Percentiles rank a stretch among this genome's conserved stretches.
Conservation (phyloP, 2,329 filamentous ascomycete species). For the Diaporthe sp. region DNA sequence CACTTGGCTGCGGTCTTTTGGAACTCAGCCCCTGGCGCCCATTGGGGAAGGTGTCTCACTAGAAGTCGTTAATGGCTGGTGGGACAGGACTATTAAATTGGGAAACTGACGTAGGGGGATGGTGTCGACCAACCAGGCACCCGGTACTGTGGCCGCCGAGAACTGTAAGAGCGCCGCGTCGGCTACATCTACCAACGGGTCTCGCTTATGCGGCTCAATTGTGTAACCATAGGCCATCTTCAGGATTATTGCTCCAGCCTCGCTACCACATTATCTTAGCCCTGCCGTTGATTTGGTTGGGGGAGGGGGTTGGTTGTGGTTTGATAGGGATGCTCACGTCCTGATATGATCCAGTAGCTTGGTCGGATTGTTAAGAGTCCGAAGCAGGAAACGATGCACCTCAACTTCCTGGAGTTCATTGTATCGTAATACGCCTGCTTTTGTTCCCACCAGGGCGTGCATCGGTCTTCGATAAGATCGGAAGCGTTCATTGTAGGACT, state of each 20-base stretch:
- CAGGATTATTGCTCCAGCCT: slow-evolving; percentile 32
- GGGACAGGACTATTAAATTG: neutral
- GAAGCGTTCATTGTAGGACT: neutral
- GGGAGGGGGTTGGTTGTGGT: neutral
- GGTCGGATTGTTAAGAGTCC: slow-evolving; percentile 20
- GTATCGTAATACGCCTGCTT: slow-evolving; percentile 1
- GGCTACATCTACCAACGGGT: slow-evolving; percentile 50
- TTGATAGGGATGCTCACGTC: neutral
- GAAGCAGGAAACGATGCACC: slow-evolving; percentile 29
- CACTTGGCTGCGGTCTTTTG: slow-evolving; percentile 49
- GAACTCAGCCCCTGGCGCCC: slow-evolving; percentile 50
- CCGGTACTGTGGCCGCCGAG: slow-evolving; percentile 47
- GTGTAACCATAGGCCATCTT: slow-evolving; percentile 51
- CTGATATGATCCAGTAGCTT: slow-evolving; percentile 17
- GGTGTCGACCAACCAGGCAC: slow-evolving; percentile 52
- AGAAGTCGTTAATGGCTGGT: neutral
- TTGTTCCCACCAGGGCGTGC: slow-evolving; percentile 14
- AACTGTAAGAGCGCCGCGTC: slow-evolving; percentile 50
- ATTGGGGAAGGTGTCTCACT: slow-evolving; percentile 53
- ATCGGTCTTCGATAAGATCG: slow-evolving; percentile 1
- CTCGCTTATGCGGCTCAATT: slow-evolving; percentile 48
- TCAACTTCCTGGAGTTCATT: slow-evolving; percentile 28
- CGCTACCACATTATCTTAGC: slow-evolving; percentile 13
- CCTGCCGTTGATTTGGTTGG: neutral
- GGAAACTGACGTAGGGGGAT: slow-evolving; percentile 45